Base-by-base conservation (phyloP, 306 rosid species). In the Vicia villosa region DNA sequence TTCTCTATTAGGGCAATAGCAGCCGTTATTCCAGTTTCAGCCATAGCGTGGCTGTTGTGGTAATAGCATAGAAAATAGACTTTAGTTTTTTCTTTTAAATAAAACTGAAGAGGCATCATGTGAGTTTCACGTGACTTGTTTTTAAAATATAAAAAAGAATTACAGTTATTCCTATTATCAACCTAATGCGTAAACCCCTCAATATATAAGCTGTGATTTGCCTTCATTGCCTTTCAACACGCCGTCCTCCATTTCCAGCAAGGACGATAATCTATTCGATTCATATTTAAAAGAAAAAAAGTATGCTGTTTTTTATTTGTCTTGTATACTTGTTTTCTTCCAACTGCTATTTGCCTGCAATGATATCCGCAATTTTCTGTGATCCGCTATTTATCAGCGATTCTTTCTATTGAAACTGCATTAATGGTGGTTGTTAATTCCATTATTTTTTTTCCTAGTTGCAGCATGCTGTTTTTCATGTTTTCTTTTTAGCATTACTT, bases 391-490 rank as follows among this genome's bases (percentile, higher is more conserved):
- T 49, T 49, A 19, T 17, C 24, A 17, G 0, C 3, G 6, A 17
- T 49, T 49, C 13, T 49, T 49, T 4, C 24, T 49, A 54, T 10
- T 58, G 58, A 10, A 37, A 16, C 28, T 26, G 19, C 66, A 19
- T 50, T 30, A 69, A 10, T 69, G 71, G 66, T 52, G 56, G 54
- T 41, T 62, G 32, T 58, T 52, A 65, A 21, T 56, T 32, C 32
- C n/a, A 46, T n/a, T 59, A n/a, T n/a, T n/a, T n/a, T 26, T 65
- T 34, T 17, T 2, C 8, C 30, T 74, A 15, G 3, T 14, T 77
- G 52, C 72, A 52, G 26, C 30, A 45, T 70, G 43, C 51, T 51
- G 28, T 40, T 68, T 36, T 69, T 19, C 56, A 34, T 26, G 57
- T 77, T 51, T 54, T 38, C 16, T 10, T 38, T 62, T 61, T 60